Conservation (phyloP, 331 rosid species). For the Quercus lobata region DNA sequence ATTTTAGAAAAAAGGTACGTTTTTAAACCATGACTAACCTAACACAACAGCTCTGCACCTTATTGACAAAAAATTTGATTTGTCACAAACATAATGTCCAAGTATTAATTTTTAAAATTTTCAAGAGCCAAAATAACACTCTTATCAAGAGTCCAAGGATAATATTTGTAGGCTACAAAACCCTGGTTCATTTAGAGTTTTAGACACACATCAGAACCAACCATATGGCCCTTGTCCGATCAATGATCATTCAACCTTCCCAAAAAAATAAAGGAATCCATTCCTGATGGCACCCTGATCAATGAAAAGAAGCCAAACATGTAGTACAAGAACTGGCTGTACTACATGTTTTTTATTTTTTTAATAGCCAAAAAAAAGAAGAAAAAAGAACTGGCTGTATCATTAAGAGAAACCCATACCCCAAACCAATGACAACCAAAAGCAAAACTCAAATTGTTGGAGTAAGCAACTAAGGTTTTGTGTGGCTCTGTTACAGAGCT, state of each 20-base stretch:
- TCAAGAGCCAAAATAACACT: no score
- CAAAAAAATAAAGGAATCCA: neutral
- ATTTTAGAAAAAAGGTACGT: no score
- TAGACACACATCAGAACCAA: neutral
- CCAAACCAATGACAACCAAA: neutral
- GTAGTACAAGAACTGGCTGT: neutral
- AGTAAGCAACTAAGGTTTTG: neutral
- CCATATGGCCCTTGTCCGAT: neutral
- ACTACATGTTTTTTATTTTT: neutral
- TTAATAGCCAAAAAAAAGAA: no score
- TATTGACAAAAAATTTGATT: no score
- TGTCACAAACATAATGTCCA: no score
- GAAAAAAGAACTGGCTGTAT: neutral
- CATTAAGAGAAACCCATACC: neutral
- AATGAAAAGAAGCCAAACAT: neutral
- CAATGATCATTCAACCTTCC: neutral
- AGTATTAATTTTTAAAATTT: no score
- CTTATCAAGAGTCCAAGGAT: no score
- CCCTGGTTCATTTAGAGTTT: neutral
- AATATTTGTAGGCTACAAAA: neutral
- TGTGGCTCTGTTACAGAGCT: no score
- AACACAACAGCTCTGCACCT: no score
- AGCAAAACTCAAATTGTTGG: neutral
- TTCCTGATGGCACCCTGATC: neutral
- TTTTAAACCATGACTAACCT: no score